Conservation (phyloP, 2,329 filamentous ascomycete genomes). For the Phialemonium atrogriseum region DNA sequence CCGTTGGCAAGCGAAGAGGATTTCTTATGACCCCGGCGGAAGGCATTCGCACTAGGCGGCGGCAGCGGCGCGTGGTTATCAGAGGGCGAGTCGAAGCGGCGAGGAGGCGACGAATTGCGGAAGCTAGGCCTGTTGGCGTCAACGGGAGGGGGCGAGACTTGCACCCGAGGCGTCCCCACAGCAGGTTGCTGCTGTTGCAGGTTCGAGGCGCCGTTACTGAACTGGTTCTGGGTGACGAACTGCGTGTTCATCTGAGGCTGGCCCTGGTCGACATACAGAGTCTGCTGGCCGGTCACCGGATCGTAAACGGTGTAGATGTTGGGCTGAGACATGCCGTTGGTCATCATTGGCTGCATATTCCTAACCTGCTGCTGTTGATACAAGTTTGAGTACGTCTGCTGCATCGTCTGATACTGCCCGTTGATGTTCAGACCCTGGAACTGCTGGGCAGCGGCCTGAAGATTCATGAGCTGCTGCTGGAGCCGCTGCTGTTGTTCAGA, state of each 20-base stretch:
- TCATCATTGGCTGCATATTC: conserved; percentile 54
- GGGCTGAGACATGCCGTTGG: conserved; percentile 51
- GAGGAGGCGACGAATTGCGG: conserved; percentile 60
- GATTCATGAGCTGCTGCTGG: conserved; percentile 57
- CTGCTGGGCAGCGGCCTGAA: conserved; percentile 41
- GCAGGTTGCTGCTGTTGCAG: conserved; percentile 42
- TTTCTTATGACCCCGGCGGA: conserved; percentile 93
- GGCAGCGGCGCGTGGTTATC: conserved; percentile 61
- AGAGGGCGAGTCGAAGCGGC: conserved; percentile 60
- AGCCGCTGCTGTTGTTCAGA: conserved; percentile 92
- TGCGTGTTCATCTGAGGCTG: conserved; percentile 32
- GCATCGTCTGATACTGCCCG: conserved; percentile 25
- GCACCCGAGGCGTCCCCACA: conserved; percentile 59
- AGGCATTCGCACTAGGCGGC: conserved; percentile 81
- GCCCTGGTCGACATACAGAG: conserved; percentile 67
- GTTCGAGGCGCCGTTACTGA: conserved; percentile 29
- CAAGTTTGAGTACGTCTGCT: conserved; percentile 56
- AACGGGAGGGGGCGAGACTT: conserved; percentile 71
- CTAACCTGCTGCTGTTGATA: conserved; percentile 48
- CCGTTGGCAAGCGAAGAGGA: conserved; percentile 61
- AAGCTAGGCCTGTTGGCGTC: conserved; percentile 42
- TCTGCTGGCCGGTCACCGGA: conserved; percentile 75
- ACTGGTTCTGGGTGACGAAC: conserved; percentile 19
- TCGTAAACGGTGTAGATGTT: conserved; percentile 80
- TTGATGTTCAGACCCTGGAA: conserved; percentile 34